Conservation (phyloP, 1,284 basidiomycete species). For the Cryptococcus jaspeensis region DNA sequence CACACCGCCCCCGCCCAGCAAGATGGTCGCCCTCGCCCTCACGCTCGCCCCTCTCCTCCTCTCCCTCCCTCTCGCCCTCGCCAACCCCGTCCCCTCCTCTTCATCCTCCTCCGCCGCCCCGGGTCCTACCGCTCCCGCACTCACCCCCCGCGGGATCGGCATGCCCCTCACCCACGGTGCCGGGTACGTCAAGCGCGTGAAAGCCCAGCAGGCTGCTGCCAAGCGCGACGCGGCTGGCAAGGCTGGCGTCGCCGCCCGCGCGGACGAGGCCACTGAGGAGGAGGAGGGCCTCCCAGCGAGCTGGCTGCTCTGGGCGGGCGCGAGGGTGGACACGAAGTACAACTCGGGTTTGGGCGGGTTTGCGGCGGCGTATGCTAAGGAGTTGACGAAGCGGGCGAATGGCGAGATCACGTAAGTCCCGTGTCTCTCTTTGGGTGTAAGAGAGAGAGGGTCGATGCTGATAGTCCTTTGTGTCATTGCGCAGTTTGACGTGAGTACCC, state of each 20-base stretch:
- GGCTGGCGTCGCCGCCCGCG: not conserved
- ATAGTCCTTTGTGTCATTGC: not conserved
- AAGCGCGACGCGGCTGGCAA: conserved; percentile 1
- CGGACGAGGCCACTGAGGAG: conserved; percentile 9
- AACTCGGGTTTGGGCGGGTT: conserved; percentile 31
- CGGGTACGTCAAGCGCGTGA: conserved; percentile 19
- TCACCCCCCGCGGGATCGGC: conserved; percentile 21
- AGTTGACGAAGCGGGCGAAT: conserved; percentile 9
- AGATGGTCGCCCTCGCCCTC: conserved; percentile 5
- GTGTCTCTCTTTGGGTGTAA: too few species aligned
- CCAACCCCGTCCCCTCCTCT: conserved; percentile 17
- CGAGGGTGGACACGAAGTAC: conserved; percentile 39
- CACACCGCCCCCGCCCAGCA: not conserved
- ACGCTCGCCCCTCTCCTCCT: conserved; percentile 19
- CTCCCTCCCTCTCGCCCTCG: conserved; percentile 17
- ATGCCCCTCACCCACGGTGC: conserved; percentile 27
- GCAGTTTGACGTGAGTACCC: conserved; percentile 10
- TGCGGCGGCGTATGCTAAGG: conserved; percentile 17
- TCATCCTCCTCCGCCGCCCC: conserved; percentile 2
- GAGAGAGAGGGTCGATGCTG: too few species aligned
- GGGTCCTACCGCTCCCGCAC: not conserved
- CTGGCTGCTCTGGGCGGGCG: conserved; percentile 37
- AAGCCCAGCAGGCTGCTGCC: conserved; percentile 19
- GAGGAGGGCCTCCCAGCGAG: conserved; percentile 23
- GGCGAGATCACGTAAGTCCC: conserved; percentile 20